Evolutionary conservation across 768 basidiomycete species (phyloP).

Genomic region (Hemileccinum rubropunctum): DNA sequence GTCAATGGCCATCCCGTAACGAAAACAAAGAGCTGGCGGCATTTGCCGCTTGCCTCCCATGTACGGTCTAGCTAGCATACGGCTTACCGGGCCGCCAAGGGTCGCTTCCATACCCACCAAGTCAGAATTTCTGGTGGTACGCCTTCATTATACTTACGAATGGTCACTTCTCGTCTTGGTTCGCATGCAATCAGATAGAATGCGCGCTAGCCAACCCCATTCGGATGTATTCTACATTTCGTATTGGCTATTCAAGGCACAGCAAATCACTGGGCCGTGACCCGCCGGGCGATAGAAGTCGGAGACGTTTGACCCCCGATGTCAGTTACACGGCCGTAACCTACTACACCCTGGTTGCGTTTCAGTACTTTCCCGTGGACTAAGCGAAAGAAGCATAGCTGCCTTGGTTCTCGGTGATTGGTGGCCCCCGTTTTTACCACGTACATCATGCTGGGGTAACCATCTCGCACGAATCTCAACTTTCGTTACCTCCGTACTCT

Average conservation of each 20-base stretch:
- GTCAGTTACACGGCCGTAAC: slow-evolving; percentile 5
- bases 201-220: not conserved
- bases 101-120: not conserved
- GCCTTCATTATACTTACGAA: not conserved
- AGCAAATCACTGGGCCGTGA: not conserved
- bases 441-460: not conserved
- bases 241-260: slow-evolving; percentile 2
- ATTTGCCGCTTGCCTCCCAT: not conserved
- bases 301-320: slow-evolving; percentile 24
- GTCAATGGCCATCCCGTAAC: not conserved
- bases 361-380: not conserved
- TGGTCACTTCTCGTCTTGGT: not conserved
- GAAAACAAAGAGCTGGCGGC: not conserved
- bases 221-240: not conserved
- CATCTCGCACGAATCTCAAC: not conserved
- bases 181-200: not conserved
- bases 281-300: slow-evolving; percentile 21
- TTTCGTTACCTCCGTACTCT: slow-evolving; percentile 1
- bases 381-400: slow-evolving; percentile 9
- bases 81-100: not conserved
- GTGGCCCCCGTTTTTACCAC: slow-evolving; percentile 19
- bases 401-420: slow-evolving; percentile 18
- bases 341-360: not conserved
- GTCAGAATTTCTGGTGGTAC: not conserved
- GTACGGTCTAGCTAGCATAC: not conserved